A percentile compares a stretch with the other conserved stretches of the same genome.
Conservation (phyloP, 1,284 basidiomycete genomes). For the Amylostereum areolatum region DNA sequence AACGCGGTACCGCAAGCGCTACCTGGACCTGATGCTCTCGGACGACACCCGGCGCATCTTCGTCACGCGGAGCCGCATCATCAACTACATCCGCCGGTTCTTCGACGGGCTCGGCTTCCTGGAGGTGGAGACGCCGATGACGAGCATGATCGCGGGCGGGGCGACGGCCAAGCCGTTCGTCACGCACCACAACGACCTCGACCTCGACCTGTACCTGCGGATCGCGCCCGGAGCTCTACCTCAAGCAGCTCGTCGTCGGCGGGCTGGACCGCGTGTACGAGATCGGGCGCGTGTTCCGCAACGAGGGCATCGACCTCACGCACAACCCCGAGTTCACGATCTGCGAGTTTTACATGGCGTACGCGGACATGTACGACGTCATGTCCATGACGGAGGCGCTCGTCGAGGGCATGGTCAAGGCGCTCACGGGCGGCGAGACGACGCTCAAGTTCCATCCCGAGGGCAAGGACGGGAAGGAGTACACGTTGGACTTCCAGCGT, state of each 20-base stretch:
- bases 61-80: conserved; percentile 80
- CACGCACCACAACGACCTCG: conserved; percentile 98
- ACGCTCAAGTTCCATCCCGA: conserved; percentile 90
- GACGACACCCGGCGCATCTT: conserved; percentile 89
- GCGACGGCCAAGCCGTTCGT: conserved; percentile 98
- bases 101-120: conserved; percentile 92
- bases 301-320: conserved; percentile 98
- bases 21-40: conserved; percentile 97
- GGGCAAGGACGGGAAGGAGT: conserved; percentile 78
- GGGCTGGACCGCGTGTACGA: conserved; percentile 98
- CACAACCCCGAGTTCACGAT: conserved; percentile 98
- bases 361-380: conserved; percentile 98
- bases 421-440: conserved; percentile 77
- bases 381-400: conserved; percentile 97
- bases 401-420: conserved; percentile 90
- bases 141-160: conserved; percentile 94
- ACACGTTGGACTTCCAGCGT: conserved; percentile 83
- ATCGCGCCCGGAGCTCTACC: conserved; percentile 97
- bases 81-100: conserved; percentile 91
- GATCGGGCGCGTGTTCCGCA: conserved; percentile 97
- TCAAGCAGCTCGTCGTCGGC: conserved; percentile 97
- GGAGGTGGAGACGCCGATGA: conserved; percentile 99
- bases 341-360: conserved; percentile 99
- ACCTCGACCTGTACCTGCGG: conserved; percentile 96
- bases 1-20: conserved; percentile 96